Evolutionary conservation across 148 eudicot genomes (phyloP).

Genomic region (Nepenthes mirabilis): DNA sequence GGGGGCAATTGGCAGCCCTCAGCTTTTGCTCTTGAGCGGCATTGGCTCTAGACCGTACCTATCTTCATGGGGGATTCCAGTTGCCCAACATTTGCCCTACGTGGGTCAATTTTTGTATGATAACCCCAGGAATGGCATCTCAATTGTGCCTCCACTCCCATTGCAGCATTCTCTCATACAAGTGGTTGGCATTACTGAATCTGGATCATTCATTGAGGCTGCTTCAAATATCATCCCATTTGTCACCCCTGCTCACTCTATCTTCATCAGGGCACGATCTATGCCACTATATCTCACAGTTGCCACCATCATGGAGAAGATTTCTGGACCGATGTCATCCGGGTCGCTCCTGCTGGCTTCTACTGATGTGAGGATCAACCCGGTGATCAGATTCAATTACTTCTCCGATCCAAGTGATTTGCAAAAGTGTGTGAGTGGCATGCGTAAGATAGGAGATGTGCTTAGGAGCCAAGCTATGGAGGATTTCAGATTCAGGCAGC

Average conservation of each 20-base stretch:
- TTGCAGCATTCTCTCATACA: constrained; percentile 87
- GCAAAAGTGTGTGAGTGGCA: constrained; percentile 55
- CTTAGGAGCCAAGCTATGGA: constrained; percentile 58
- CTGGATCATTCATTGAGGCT: constrained; percentile 73
- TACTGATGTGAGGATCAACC: constrained; percentile 53
- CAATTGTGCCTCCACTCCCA: constrained; percentile 68
- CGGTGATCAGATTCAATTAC: constrained; percentile 70
- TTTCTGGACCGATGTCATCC: constrained; percentile 51
- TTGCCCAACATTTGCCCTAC: constrained; percentile 55
- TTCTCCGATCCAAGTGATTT: constrained; percentile 65
- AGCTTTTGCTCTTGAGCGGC: constrained; percentile 78
- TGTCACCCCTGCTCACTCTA: constrained; percentile 36
- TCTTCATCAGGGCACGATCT: constrained; percentile 36
- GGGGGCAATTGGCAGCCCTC: constrained; percentile 86
- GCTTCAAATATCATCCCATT: constrained; percentile 70
- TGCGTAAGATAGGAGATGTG: constrained; percentile 50
- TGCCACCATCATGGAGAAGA: constrained; percentile 85
- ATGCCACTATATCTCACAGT: constrained; percentile 54
- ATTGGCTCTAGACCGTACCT: constrained; percentile 77
- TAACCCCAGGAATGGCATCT: constrained; percentile 86
- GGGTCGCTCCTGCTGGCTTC: constrained; percentile 74
- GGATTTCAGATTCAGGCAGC: constrained; percentile 39
- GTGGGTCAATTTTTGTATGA: constrained; percentile 87
- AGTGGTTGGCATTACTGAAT: constrained; percentile 75
- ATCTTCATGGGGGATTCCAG: constrained; percentile 87